Conservation (phyloP, 2,329 filamentous ascomycete genomes). For the Fusarium sp. region DNA sequence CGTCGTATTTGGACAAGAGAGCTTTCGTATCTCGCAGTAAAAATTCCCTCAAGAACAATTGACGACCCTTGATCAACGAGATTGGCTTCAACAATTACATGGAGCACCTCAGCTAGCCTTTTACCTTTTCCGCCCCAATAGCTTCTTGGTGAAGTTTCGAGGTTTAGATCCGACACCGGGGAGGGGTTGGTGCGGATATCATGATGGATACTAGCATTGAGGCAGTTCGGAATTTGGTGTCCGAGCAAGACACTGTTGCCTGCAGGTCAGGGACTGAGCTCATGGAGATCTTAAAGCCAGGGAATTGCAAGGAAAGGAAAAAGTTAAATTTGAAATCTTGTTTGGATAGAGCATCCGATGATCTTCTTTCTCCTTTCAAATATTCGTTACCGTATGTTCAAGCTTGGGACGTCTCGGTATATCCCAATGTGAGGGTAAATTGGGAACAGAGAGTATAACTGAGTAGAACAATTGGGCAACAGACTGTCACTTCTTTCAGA, state of each 20-base stretch:
- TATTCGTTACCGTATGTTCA: neutral
- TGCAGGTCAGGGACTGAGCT: neutral
- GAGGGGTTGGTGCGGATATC: constrained; percentile 40
- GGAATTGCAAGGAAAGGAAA: neutral
- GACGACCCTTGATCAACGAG: constrained; percentile 10
- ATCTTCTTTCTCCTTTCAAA: neutral
- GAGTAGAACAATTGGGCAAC: constrained; percentile 8
- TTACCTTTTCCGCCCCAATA: constrained; percentile 42
- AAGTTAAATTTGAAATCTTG: neutral
- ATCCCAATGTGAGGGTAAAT: neutral
- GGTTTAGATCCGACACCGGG: constrained; percentile 44
- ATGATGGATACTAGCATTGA: constrained; percentile 8
- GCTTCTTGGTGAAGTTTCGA: constrained; percentile 28
- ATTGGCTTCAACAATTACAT: constrained; percentile 20
- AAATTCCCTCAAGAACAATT: constrained; percentile 41
- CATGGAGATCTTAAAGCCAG: neutral
- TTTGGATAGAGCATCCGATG: neutral
- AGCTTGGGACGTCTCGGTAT: neutral
- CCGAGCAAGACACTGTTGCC: constrained; percentile 21
- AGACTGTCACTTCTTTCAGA: constrained; percentile 7
- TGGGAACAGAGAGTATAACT: neutral
- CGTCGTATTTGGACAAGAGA: neutral
- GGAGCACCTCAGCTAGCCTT: constrained; percentile 2
- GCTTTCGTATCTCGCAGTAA: constrained; percentile 1
- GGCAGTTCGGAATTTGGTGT: constrained; percentile 39